Evolutionary conservation across 2,329 filamentous ascomycete genomes (phyloP).

Genomic region (Hirsutella minnesotensis): DNA sequence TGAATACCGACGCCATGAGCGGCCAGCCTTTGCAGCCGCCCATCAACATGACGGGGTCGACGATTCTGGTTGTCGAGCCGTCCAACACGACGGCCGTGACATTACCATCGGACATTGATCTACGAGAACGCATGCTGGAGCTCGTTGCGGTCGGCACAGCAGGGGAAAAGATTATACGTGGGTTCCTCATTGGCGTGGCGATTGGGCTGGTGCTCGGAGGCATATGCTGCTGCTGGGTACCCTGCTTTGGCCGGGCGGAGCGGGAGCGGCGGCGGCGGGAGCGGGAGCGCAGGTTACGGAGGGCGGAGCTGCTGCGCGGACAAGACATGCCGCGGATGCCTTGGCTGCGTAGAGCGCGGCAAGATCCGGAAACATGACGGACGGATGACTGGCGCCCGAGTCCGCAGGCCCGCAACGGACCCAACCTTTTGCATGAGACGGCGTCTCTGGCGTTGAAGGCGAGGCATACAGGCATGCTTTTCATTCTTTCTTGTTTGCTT

Average conservation of each 20-base stretch:
- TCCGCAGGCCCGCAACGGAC: too few species aligned
- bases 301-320: background rate
- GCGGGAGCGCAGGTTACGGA: slow-evolving; percentile 2
- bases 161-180: slow-evolving; percentile 19
- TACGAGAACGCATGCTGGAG: slow-evolving; percentile 15
- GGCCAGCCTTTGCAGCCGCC: background rate
- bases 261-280: slow-evolving; percentile 8
- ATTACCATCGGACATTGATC: slow-evolving; percentile 10
- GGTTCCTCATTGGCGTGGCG: slow-evolving; percentile 21
- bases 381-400: too few species aligned
- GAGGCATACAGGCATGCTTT: too few species aligned
- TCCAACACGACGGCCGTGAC: background rate
- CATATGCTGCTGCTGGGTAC: slow-evolving; percentile 21
- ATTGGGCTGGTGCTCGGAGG: slow-evolving; percentile 19
- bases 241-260: slow-evolving; percentile 12
- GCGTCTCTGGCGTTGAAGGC: too few species aligned
- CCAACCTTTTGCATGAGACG: too few species aligned
- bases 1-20: too few species aligned
- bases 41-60: background rate
- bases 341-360: too few species aligned
- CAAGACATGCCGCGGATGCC: too few species aligned
- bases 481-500: too few species aligned
- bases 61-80: background rate
- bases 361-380: too few species aligned
- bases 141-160: slow-evolving; percentile 17